Conservation (phyloP, 176 grass and related monocot genomes). For the Panicum miliaceum region DNA sequence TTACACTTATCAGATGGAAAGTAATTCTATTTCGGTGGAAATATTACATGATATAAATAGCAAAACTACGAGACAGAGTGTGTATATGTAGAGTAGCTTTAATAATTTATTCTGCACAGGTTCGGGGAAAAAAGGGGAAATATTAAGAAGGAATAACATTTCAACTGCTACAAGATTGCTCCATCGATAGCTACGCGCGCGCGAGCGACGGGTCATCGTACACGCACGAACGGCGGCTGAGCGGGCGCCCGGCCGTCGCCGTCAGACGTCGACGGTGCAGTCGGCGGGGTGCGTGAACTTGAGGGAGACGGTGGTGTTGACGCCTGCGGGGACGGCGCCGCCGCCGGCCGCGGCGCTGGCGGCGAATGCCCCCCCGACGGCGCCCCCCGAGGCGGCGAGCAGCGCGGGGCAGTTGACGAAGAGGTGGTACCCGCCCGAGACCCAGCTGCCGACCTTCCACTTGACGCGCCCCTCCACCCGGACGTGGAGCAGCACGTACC, state of each 20-base stretch:
- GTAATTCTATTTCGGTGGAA: no score
- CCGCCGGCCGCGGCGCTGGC: conserved; percentile 25
- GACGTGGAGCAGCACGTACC: conserved; percentile 70
- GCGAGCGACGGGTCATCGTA: background rate
- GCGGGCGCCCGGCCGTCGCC: no score
- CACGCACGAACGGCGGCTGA: no score
- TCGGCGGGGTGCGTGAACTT: conserved; percentile 58
- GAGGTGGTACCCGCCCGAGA: conserved; percentile 73
- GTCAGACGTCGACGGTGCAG: conserved; percentile 76
- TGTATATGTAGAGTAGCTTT: no score
- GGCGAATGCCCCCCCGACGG: conserved; percentile 39
- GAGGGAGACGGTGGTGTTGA: conserved; percentile 44
- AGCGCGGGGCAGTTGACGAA: conserved; percentile 85
- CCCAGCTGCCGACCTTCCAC: conserved; percentile 87
- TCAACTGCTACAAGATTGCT: conserved; percentile 33
- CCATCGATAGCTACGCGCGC: background rate
- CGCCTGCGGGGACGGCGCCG: background rate
- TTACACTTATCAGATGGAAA: no score
- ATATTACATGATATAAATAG: no score
- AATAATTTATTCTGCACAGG: conserved; percentile 51
- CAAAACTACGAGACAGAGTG: no score
- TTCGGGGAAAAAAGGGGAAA: background rate
- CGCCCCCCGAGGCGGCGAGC: conserved; percentile 43
- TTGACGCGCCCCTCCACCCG: conserved; percentile 65
- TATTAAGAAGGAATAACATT: background rate